Evolutionary conservation across 805 yeast species (phyloP).

Genomic region (Naumovozyma dairenensis): DNA sequence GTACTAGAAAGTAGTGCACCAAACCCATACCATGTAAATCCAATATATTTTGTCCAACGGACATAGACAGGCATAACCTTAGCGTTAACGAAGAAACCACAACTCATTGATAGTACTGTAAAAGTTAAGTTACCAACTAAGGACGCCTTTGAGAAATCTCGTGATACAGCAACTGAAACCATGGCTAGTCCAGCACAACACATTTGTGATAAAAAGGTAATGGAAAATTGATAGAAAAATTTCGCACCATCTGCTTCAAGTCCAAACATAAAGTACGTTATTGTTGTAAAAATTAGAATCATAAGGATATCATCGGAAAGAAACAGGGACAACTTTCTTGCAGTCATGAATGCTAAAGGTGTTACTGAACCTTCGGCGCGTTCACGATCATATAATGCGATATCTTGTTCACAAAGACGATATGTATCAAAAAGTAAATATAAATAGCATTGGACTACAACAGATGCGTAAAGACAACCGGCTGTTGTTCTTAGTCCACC

Average conservation of each 20-base stretch:
- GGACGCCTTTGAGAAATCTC: slow-evolving; percentile 55
- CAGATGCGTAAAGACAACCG: slow-evolving; percentile 43
- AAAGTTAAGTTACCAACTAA: slow-evolving; percentile 53
- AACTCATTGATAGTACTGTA: slow-evolving; percentile 66
- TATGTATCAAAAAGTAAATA: slow-evolving; percentile 49
- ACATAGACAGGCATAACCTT: slow-evolving; percentile 74
- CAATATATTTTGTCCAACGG: slow-evolving; percentile 70
- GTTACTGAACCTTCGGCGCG: slow-evolving; percentile 60
- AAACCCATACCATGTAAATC: slow-evolving; percentile 70
- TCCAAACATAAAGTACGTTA: slow-evolving; percentile 74
- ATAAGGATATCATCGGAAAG: slow-evolving; percentile 60
- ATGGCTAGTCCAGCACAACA: slow-evolving; percentile 25
- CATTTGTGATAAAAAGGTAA: slow-evolving; percentile 46
- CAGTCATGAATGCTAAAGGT: slow-evolving; percentile 53
- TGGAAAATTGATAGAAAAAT: slow-evolving; percentile 56
- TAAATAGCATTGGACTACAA: slow-evolving; percentile 46
- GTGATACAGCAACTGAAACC: slow-evolving; percentile 40
- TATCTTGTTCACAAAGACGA: slow-evolving; percentile 44
- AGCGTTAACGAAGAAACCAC: slow-evolving; percentile 74
- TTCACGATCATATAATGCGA: slow-evolving; percentile 55
- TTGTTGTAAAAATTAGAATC: slow-evolving; percentile 46
- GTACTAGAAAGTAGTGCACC: slow-evolving; percentile 60
- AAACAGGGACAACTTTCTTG: slow-evolving; percentile 57
- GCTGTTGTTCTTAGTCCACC: slow-evolving; percentile 56
- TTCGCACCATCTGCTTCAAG: slow-evolving; percentile 39